These are phyloP conservation scores for Aspergillus amoenus DNA, from an alignment of 2,329 filamentous ascomycete species.

Conservation along the genomic window DNA sequence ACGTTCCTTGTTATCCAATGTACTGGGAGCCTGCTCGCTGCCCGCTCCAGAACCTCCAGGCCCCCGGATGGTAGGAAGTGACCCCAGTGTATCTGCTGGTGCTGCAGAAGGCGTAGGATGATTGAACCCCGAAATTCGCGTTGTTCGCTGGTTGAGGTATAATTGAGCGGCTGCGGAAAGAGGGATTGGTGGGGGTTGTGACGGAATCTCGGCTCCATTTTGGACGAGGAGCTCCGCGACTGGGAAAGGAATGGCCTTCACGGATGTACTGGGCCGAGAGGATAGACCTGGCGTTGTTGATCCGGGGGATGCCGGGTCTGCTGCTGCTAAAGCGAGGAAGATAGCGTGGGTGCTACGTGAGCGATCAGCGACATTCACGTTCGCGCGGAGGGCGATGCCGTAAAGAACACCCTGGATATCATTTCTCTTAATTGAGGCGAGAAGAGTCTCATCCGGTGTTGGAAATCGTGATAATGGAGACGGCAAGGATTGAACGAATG, in stretches of 20 bases:
- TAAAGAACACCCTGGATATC: slow-evolving; percentile 93
- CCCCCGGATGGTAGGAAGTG: slow-evolving; percentile 56
- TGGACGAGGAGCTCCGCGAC: slow-evolving; percentile 89
- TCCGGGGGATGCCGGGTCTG: slow-evolving; percentile 79
- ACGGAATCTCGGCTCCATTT: slow-evolving; percentile 87
- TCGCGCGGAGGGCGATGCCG: slow-evolving; percentile 79
- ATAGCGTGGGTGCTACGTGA: slow-evolving; percentile 85
- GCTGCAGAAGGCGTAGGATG: slow-evolving; percentile 45
- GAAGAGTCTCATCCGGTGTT: slow-evolving; percentile 80
- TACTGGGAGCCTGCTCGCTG: slow-evolving; percentile 30
- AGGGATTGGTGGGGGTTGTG: slow-evolving; percentile 73
- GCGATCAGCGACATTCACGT: slow-evolving; percentile 81
- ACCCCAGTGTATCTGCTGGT: slow-evolving; percentile 57
- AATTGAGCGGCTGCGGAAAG: slow-evolving; percentile 75
- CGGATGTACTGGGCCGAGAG: slow-evolving; percentile 34
- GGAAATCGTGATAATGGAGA: slow-evolving; percentile 71
- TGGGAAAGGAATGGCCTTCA: slow-evolving; percentile 67
- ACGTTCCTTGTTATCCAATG: slow-evolving; percentile 52
- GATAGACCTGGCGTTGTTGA: slow-evolving; percentile 38
- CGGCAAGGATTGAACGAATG: slow-evolving; percentile 73
- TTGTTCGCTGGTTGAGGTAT: slow-evolving; percentile 76
- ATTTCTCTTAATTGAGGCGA: slow-evolving; percentile 93
- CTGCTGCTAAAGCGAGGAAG: slow-evolving; percentile 86
- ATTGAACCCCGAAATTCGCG: slow-evolving; percentile 29
- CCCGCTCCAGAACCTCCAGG: slow-evolving; percentile 26